These are phyloP conservation scores for Fusarium nodosum DNA, from an alignment of 2,329 filamentous ascomycete genomes.

Conservation along the genomic window DNA sequence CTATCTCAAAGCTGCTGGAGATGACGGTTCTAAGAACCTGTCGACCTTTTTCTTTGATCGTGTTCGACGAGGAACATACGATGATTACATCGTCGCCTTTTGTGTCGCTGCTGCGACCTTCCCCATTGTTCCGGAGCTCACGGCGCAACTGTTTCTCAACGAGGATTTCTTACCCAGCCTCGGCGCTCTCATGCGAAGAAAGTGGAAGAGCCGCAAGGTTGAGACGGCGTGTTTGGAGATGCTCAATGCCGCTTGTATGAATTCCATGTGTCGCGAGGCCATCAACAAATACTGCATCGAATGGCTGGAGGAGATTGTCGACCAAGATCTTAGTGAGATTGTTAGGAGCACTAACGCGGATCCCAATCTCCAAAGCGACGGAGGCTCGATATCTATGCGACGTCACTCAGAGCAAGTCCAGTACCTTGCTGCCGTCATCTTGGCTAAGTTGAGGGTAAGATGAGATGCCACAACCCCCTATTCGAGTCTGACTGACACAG, in stretches of 20 bases:
- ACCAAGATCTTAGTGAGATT: constrained; percentile 73
- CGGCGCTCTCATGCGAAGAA: constrained; percentile 80
- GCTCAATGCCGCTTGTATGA: constrained; percentile 91
- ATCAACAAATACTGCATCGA: constrained; percentile 86
- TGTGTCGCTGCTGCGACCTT: constrained; percentile 92
- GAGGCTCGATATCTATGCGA: constrained; percentile 71
- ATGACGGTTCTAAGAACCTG: constrained; percentile 78
- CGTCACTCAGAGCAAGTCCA: constrained; percentile 73
- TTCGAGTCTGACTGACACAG: constrained; percentile 63
- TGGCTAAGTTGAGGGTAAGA: constrained; percentile 77
- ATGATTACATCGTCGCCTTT: constrained; percentile 91
- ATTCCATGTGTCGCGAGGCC: constrained; percentile 83
- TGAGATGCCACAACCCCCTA: constrained; percentile 26
- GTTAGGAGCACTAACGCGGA: constrained; percentile 65
- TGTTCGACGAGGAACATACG: constrained; percentile 80
- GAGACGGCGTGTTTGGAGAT: constrained; percentile 90
- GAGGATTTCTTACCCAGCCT: constrained; percentile 87
- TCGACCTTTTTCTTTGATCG: constrained; percentile 80
- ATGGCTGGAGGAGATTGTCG: constrained; percentile 88
- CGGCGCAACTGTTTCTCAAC: constrained; percentile 83
- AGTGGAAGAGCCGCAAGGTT: constrained; percentile 86
- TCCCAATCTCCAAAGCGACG: constrained; percentile 69
- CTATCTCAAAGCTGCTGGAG: constrained; percentile 81
- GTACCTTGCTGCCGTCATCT: constrained; percentile 78
- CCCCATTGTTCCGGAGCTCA: constrained; percentile 82